Conservation (phyloP, 179 eudicot species). For the Camellia oleifera region DNA sequence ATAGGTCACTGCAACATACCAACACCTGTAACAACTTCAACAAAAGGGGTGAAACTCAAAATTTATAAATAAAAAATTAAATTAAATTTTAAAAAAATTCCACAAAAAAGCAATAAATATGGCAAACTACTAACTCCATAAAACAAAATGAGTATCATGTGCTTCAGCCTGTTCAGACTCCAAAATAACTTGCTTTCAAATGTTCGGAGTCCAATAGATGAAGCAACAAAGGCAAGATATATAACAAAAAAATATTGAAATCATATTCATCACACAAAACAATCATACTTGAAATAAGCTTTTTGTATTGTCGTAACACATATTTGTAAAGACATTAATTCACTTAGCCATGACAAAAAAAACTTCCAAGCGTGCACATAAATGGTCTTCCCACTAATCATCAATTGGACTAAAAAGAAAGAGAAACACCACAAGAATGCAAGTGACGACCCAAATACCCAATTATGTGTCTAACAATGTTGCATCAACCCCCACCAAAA, state of each 20-base stretch:
- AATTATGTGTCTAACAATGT: background rate
- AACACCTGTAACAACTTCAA: conserved; percentile 12
- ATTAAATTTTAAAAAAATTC: background rate
- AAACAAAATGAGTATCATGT: background rate
- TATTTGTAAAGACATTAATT: background rate
- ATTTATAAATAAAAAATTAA: background rate
- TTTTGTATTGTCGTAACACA: background rate
- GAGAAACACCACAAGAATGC: background rate
- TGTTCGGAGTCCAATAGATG: background rate
- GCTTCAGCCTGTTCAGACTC: background rate
- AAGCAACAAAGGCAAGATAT: background rate
- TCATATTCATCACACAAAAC: background rate
- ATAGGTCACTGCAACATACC: conserved; percentile 9
- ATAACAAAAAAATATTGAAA: background rate
- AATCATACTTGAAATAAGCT: background rate
- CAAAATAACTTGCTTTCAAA: no score
- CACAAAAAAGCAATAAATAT: background rate
- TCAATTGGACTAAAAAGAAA: background rate
- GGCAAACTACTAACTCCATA: background rate
- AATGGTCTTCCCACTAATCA: background rate
- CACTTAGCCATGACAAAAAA: conserved; percentile 1
- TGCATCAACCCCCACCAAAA: conserved; percentile 1
- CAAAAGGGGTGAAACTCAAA: background rate
- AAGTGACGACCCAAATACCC: background rate
- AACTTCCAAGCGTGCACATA: background rate